Percentiles rank a stretch among this genome's conserved stretches.
These are phyloP conservation scores for Leishmania arabica DNA, from an alignment of 208 protist genomes.

Conservation along the genomic window DNA sequence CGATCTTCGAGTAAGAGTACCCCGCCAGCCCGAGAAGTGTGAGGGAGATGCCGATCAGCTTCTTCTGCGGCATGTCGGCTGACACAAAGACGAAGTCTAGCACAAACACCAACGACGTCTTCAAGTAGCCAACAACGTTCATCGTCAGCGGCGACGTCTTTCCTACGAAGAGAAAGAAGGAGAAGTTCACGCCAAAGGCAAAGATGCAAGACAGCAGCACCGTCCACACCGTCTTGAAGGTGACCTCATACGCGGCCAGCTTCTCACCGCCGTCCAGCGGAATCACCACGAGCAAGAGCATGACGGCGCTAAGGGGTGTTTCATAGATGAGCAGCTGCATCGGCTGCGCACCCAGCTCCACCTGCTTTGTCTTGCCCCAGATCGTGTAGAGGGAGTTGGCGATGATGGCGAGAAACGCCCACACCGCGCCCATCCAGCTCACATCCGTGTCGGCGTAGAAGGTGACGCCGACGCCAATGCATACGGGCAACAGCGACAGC, in stretches of 20 bases:
- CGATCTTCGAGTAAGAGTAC: conserved; percentile 55
- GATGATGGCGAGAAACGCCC: conserved; percentile 63
- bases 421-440: conserved; percentile 64
- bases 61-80: conserved; percentile 29
- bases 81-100: conserved; percentile 61
- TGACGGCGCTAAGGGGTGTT: conserved; percentile 69
- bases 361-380: conserved; percentile 90
- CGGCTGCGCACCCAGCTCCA: conserved; percentile 67
- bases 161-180: conserved; percentile 85
- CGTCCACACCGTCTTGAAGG: conserved; percentile 57
- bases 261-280: conserved; percentile 56
- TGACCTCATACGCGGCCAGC: conserved; percentile 55
- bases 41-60: conserved; percentile 47
- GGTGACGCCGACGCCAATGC: conserved; percentile 73
- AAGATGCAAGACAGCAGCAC: conserved; percentile 75
- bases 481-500: conserved; percentile 76
- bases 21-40: conserved; percentile 65
- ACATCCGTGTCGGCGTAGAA: conserved; percentile 69
- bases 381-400: conserved; percentile 91
- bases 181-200: conserved; percentile 91
- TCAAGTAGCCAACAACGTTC: conserved; percentile 87
- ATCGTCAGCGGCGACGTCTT: conserved; percentile 85
- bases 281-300: conserved; percentile 69
- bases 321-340: conserved; percentile 93
- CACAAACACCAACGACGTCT: conserved; percentile 78